A percentile compares a stretch with the other conserved stretches of the same genome.
Evolutionary conservation across 345 rosid genomes (phyloP).

Genomic region (Populus simonii): DNA sequence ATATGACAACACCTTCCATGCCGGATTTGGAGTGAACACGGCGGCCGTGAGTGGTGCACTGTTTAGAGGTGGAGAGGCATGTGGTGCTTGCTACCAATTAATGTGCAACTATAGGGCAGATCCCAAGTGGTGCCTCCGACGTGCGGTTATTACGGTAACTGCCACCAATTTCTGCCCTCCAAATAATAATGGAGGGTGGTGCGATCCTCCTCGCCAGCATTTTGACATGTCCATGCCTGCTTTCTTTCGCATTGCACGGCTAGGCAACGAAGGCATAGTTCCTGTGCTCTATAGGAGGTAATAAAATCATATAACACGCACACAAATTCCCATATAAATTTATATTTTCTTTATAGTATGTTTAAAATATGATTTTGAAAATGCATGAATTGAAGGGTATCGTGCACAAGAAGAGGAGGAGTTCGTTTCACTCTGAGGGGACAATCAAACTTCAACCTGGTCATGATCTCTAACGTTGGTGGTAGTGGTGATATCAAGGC

Average conservation of each 20-base stretch:
- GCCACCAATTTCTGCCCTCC: slow-evolving; percentile 86
- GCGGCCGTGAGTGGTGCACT: slow-evolving; percentile 69
- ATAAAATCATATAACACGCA: background rate
- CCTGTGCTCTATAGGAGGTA: slow-evolving; percentile 66
- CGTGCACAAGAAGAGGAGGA: slow-evolving; percentile 76
- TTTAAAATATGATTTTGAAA: background rate
- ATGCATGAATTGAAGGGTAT: slow-evolving; percentile 37
- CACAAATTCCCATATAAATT: too few relatives aligned
- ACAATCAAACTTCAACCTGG: slow-evolving; percentile 65
- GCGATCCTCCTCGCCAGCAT: slow-evolving; percentile 72
- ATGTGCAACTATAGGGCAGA: slow-evolving; percentile 55
- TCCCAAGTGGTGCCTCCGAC: slow-evolving; percentile 74
- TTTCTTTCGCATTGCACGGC: slow-evolving; percentile 63
- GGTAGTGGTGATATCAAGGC: slow-evolving; percentile 63
- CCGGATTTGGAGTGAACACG: slow-evolving; percentile 75
- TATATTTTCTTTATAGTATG: too few relatives aligned
- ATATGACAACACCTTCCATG: slow-evolving; percentile 64
- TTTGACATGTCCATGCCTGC: slow-evolving; percentile 80
- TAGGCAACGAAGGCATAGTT: slow-evolving; percentile 75
- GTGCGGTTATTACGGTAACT: slow-evolving; percentile 52
- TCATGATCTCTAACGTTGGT: slow-evolving; percentile 71
- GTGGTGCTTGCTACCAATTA: slow-evolving; percentile 75
- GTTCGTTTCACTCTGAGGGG: slow-evolving; percentile 77
- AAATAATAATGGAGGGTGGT: slow-evolving; percentile 77
- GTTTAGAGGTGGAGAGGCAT: slow-evolving; percentile 59